Conservation (phyloP, 495 filamentous ascomycete genomes). For the Hypoxylon perforatum region DNA sequence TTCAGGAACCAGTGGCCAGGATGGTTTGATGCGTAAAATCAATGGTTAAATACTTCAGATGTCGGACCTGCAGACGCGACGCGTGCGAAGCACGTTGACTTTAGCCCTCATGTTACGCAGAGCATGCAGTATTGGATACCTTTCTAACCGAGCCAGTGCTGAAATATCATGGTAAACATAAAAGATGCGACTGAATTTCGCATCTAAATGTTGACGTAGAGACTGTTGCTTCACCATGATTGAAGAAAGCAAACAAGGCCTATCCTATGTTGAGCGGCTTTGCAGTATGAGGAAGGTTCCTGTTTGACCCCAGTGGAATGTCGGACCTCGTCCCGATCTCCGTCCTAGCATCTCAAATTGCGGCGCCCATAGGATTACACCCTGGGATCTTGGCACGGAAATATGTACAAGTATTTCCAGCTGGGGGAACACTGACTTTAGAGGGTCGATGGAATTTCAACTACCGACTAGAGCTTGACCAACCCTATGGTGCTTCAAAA, state of each 20-base stretch:
- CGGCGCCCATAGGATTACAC: slow-evolving; percentile 35
- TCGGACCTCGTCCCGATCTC: slow-evolving; percentile 41
- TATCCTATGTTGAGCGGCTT: slow-evolving; percentile 1
- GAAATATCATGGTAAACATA: neutral
- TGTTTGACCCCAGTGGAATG: slow-evolving; percentile 34
- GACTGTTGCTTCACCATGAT: slow-evolving; percentile 16
- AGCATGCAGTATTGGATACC: slow-evolving; percentile 5
- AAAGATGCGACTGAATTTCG: neutral
- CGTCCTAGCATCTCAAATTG: slow-evolving; percentile 35
- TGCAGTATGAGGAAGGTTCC: slow-evolving; percentile 2
- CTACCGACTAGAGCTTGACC: slow-evolving; percentile 32
- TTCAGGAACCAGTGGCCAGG: slow-evolving; percentile 19
- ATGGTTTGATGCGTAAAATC: slow-evolving; percentile 12
- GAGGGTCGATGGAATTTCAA: slow-evolving; percentile 20
- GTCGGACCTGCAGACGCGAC: slow-evolving; percentile 18
- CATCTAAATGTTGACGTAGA: neutral
- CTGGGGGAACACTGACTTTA: slow-evolving; percentile 22
- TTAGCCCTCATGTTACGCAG: slow-evolving; percentile 10
- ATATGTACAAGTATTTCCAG: slow-evolving; percentile 27
- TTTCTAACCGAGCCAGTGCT: slow-evolving; percentile 14
- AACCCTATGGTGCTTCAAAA: slow-evolving; percentile 7
- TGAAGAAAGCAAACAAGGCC: neutral
- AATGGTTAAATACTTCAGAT: slow-evolving; percentile 23
- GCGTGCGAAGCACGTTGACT: slow-evolving; percentile 24
- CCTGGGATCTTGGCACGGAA: slow-evolving; percentile 42